Conservation (phyloP, 495 filamentous ascomycete genomes). For the Podospora fimiseda region DNA sequence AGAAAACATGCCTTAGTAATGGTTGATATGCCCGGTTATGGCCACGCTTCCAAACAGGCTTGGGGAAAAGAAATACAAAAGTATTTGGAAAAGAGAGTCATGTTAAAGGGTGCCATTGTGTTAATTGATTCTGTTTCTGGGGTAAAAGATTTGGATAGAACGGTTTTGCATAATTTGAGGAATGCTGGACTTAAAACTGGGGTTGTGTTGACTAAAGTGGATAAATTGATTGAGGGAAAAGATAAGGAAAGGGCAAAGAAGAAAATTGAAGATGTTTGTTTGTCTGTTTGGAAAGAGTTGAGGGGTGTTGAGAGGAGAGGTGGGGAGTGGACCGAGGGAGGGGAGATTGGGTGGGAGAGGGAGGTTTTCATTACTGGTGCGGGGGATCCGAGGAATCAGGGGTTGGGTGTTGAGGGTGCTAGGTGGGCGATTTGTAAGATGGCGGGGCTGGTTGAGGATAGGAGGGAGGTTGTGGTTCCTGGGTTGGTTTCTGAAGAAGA, state of each 20-base stretch:
- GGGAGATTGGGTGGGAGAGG: constrained; percentile 35
- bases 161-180: constrained; percentile 60
- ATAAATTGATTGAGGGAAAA: constrained; percentile 37
- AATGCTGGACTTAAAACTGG: constrained; percentile 61
- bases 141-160: constrained; percentile 64
- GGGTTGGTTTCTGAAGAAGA: constrained; percentile 9
- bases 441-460: constrained; percentile 32
- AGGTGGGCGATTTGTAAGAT: constrained; percentile 36
- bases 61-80: constrained; percentile 88
- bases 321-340: constrained; percentile 22
- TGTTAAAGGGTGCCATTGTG: constrained; percentile 76
- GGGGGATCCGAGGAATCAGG: constrained; percentile 25
- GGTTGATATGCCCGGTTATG: constrained; percentile 94
- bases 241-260: constrained; percentile 14
- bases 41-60: constrained; percentile 61
- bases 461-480: constrained; percentile 4
- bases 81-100: constrained; percentile 64
- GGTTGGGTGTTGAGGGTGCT: constrained; percentile 27
- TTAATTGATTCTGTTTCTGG: constrained; percentile 77
- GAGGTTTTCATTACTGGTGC: constrained; percentile 47
- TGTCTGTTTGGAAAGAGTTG: constrained; percentile 31
- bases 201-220: constrained; percentile 78
- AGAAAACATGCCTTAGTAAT: constrained; percentile 55
- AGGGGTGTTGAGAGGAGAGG: constrained; percentile 27
- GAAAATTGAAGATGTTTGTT: constrained; percentile 30